These are phyloP conservation scores for Penicillium argentinense DNA, from an alignment of 495 filamentous ascomycete species.

Conservation along the genomic window DNA sequence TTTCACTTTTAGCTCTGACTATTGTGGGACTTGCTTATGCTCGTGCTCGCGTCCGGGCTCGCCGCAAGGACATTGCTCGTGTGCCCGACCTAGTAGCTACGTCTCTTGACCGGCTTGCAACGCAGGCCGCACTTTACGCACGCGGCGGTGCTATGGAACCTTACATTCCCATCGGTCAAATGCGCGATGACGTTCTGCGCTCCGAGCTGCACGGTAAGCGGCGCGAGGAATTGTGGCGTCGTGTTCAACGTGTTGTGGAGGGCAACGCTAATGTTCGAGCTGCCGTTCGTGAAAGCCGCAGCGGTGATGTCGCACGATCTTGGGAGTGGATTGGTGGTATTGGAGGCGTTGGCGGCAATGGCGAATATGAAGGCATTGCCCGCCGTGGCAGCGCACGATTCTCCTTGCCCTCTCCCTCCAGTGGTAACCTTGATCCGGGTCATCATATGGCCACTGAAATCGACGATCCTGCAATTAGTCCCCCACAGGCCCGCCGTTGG, in stretches of 20 bases:
- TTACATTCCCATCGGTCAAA: constrained; percentile 81
- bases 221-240: constrained; percentile 76
- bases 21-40: constrained; percentile 52
- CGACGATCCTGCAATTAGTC: constrained; percentile 24
- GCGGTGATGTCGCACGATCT: constrained; percentile 80
- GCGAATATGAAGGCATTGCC: constrained; percentile 29
- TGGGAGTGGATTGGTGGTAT: constrained; percentile 96
- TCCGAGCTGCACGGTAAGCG: constrained; percentile 73
- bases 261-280: constrained; percentile 89
- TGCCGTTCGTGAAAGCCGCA: constrained; percentile 75
- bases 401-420: constrained; percentile 26
- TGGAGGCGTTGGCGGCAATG: constrained; percentile 40
- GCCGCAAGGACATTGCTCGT: constrained; percentile 61
- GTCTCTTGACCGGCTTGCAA: constrained; percentile 77
- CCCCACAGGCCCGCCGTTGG: constrained; percentile 51
- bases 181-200: constrained; percentile 87
- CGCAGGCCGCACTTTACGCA: constrained; percentile 73
- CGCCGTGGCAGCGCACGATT: constrained; percentile 47
- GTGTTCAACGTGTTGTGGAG: constrained; percentile 81
- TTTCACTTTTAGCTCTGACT: constrained; percentile 68
- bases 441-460: constrained; percentile 37
- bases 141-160: constrained; percentile 65
- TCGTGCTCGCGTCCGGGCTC: constrained; percentile 53
- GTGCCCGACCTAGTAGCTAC: constrained; percentile 79
- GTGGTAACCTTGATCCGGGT: constrained; percentile 13